A percentile compares a stretch with the other conserved stretches of the same genome.
Conservation (phyloP, 2,329 filamentous ascomycete genomes). For the Phialophora macrospora region DNA sequence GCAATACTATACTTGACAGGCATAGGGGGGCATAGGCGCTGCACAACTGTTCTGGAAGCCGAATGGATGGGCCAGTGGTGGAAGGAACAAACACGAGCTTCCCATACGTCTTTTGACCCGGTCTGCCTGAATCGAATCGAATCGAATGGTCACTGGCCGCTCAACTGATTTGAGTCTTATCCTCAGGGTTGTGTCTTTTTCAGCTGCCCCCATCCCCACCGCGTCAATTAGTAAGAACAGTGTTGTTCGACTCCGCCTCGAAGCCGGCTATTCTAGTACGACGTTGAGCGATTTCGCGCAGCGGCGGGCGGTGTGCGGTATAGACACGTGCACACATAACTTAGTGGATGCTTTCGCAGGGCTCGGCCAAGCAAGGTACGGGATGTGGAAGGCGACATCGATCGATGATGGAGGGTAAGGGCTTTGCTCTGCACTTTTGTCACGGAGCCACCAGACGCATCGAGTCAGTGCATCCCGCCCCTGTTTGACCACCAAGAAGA, state of each 20-base stretch:
- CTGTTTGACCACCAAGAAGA: neutral
- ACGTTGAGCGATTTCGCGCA: neutral
- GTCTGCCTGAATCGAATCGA: neutral
- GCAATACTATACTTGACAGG: neutral
- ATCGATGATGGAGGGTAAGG: neutral
- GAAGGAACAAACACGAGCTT: constrained; percentile 7
- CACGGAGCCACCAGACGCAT: too few relatives aligned
- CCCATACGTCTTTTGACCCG: constrained; percentile 4
- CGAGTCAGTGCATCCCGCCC: neutral
- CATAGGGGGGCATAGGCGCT: neutral
- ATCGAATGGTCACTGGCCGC: neutral
- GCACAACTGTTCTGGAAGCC: neutral
- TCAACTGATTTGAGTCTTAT: neutral
- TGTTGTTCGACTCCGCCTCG: constrained; percentile 5
- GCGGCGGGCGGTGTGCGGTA: constrained; percentile 8
- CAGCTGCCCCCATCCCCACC: constrained; percentile 6
- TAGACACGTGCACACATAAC: neutral
- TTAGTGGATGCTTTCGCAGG: neutral
- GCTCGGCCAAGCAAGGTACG: neutral
- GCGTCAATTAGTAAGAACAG: neutral
- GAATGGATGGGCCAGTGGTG: neutral
- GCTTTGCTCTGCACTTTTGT: neutral
- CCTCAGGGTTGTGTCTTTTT: neutral
- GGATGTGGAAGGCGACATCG: neutral
- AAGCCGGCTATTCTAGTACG: neutral